Evolutionary conservation across 2,329 filamentous ascomycete genomes (phyloP), one percentile per base, ranked within the genome.

Genomic region (Talaromyces sp.): DNA sequence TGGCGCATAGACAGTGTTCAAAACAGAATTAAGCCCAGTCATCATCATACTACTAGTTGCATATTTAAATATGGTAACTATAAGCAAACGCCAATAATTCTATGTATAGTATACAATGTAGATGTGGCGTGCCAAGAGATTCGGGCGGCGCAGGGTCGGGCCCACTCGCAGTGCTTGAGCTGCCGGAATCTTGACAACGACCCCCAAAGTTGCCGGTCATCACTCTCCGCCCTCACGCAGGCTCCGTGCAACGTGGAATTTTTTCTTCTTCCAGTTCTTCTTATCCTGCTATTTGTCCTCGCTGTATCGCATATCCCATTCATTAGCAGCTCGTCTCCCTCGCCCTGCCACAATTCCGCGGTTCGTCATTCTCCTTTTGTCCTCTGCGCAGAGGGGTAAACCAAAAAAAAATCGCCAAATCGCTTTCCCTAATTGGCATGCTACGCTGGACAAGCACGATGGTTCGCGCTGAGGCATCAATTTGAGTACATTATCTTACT

Each of bases 371-470:
- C 16, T 53, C 18, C 31, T 30, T 36, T 50, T 18, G 18, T 23
- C 56, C 60, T 55, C 55, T 57, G 44, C 54, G 47, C 47, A 50
- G 60, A 61, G 51, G 50, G 50, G 50, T 33, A 58, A 33, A 52
- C 18, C 31, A 44, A 27, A 10, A 18, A 18, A 53, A 56, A 23
- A 1, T 23, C 1, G 23, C 23, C 23, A 23, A 23, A 23, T 27
- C 44, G 18, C 44, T 47, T 56, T 14, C 53, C 50, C 40, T 56
- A 34, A 34, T 52, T 40, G 23, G 52, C 60, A 59, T 53, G 60
- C 40, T 50, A 50, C 34, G 54, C 56, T 55, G 53, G 28, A 36
- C 51, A 55, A 58, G 36, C 60, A 61, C 53, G 60, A 56, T 56
- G 56, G 14, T 55, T 55, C 52, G 40, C 40, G 56, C 36, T 56